Conservation (phyloP, 2,329 filamentous ascomycete genomes). For the Nannizziopsis barbatae region DNA sequence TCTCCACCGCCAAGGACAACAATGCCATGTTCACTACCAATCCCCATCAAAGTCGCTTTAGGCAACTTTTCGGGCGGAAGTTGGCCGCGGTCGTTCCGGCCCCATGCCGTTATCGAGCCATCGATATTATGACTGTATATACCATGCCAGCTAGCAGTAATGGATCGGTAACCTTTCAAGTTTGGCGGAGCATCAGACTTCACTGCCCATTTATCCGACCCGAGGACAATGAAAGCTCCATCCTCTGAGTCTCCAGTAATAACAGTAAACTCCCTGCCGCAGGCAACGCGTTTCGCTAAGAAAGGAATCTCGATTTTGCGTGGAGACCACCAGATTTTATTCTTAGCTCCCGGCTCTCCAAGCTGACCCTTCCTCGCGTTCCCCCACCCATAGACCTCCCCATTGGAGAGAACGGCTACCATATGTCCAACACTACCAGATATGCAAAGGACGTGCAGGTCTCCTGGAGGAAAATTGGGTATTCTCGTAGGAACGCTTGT, state of each 20-base stretch:
- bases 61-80: constrained; percentile 55
- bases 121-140: constrained; percentile 58
- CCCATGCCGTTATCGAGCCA: constrained; percentile 60
- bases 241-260: constrained; percentile 45
- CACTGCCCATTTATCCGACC: constrained; percentile 63
- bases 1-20: constrained; percentile 54
- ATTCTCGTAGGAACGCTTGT: constrained; percentile 39
- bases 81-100: constrained; percentile 75
- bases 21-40: constrained; percentile 84
- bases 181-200: constrained; percentile 45
- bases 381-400: constrained; percentile 79
- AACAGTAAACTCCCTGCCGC: constrained; percentile 78
- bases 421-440: constrained; percentile 68
- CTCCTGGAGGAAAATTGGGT: constrained; percentile 52
- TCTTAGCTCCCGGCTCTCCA: constrained; percentile 43
- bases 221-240: constrained; percentile 55
- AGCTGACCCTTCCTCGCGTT: constrained; percentile 76
- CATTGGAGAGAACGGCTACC: constrained; percentile 60
- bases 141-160: constrained; percentile 72
- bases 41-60: constrained; percentile 44
- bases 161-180: constrained; percentile 51
- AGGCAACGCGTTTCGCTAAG: constrained; percentile 54
- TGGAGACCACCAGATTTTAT: constrained; percentile 47
- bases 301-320: constrained; percentile 53
- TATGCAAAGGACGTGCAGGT: constrained; percentile 51